These are phyloP conservation scores for Bonia amplexicaulis DNA, from an alignment of 176 grass and related monocot genomes.

Conservation along the genomic window DNA sequence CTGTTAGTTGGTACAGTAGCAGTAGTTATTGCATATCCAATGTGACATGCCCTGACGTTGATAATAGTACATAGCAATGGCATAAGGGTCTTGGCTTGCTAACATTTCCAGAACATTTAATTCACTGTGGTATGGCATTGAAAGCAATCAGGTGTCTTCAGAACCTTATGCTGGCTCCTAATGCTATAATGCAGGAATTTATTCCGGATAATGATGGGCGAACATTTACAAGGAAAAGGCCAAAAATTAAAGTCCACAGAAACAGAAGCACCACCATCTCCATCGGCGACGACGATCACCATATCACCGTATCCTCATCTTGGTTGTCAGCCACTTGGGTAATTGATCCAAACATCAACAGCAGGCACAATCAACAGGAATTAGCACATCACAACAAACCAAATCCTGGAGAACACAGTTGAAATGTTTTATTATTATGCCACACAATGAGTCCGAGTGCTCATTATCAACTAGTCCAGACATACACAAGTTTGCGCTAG, in stretches of 20 bases:
- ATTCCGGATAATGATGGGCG: slow-evolving; percentile 53
- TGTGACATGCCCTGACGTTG: background rate
- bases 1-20: background rate
- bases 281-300: slow-evolving; percentile 21
- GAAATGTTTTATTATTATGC: slow-evolving; percentile 3
- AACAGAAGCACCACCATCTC: slow-evolving; percentile 43
- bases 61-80: slow-evolving; percentile 12
- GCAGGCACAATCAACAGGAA: slow-evolving; percentile 14
- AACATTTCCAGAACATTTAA: slow-evolving; percentile 45
- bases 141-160: slow-evolving; percentile 51
- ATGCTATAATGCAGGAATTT: slow-evolving; percentile 52
- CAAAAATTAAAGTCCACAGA: slow-evolving; percentile 49
- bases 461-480: slow-evolving; percentile 16
- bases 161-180: slow-evolving; percentile 58
- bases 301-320: slow-evolving; percentile 54
- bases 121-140: slow-evolving; percentile 41
- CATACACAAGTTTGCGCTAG: background rate
- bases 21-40: slow-evolving; percentile 24
- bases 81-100: slow-evolving; percentile 23
- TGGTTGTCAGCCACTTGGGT: slow-evolving; percentile 40
- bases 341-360: slow-evolving; percentile 41
- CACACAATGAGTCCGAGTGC: slow-evolving; percentile 16
- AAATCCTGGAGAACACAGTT: slow-evolving; percentile 25
- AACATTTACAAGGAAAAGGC: slow-evolving; percentile 47
- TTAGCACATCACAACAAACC: slow-evolving; percentile 25